Evolutionary conservation across 1,139 yeast genomes (phyloP).

Genomic region (Saccharomyces hybrid): DNA sequence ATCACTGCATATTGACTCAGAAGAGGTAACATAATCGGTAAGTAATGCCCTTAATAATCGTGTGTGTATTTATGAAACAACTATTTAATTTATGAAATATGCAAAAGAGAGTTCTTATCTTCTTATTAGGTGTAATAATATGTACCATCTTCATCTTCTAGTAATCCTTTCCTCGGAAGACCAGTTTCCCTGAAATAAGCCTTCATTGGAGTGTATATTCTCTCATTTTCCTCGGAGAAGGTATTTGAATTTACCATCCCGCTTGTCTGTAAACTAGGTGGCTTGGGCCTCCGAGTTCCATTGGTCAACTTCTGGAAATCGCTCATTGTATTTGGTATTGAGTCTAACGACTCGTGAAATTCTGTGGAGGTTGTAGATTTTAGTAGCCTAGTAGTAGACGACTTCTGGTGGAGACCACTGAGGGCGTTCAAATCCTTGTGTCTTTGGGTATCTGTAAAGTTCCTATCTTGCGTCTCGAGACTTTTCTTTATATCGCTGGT

Average conservation of each 20-base stretch:
- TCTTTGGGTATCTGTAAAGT: background rate
- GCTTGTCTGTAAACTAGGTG: background rate
- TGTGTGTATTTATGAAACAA: background rate
- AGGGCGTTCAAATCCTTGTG: background rate
- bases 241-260: background rate
- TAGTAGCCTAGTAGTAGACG: background rate
- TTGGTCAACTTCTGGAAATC: background rate
- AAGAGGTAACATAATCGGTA: background rate
- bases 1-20: background rate
- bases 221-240: background rate
- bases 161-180: constrained; percentile 11
- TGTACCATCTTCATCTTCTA: constrained; percentile 16
- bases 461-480: background rate
- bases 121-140: constrained; percentile 1
- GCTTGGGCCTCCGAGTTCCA: background rate
- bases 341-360: background rate
- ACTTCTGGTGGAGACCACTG: background rate
- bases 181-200: constrained; percentile 11
- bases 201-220: constrained; percentile 16
- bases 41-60: background rate
- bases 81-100: background rate
- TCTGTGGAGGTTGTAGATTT: background rate
- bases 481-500: background rate
- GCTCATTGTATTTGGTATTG: background rate
- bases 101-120: background rate